Base-by-base conservation (phyloP, 2,329 filamentous ascomycete genomes). In the Rasamsonia emersonii region DNA sequence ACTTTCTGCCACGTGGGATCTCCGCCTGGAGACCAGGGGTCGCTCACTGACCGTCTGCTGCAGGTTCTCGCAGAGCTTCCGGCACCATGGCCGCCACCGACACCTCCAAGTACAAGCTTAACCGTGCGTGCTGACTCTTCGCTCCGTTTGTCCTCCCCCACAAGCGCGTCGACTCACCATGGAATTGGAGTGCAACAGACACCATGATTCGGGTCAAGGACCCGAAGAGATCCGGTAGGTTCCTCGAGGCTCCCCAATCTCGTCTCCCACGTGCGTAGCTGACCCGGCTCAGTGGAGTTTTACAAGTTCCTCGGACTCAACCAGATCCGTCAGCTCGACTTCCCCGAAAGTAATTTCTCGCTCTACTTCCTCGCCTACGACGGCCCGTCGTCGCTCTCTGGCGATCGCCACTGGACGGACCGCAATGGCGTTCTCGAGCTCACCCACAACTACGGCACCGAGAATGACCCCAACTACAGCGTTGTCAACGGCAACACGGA, bases 281-380 rank as follows among this genome's bases (percentile, higher is more conserved):
- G n/a, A 32, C 7, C 23, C 9, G 6, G n/a, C 25, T 33, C 26
- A 74, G 77, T 96, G 61, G 82, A 89, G 46, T 98, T 93, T 64
- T 98, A 96, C 62, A 80, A 94, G 56, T 83, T 86, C 59, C 74
- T 98, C 11, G 91, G 91, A 48, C 78, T 96, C 73, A 86, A 71
- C 53, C 63, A 86, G 41, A 73, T 96, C 59, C 77, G 84, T 52
- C 83, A 88, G 63, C 70, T 91, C 28, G 68, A 81, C 41, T 83
- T 86, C 53, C 82, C 88, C 9, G 86, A 94, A 38, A 77, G 76
- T 59, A 94, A 93, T 54, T 96, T 96, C 60, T 85, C 91, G 50
- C 76, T 95, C 17, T 96, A 96, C 70, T 96, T 96, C 65, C 71
- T 98, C 38, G 86, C 80, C 38, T 96, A 93, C 64, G 81, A 94